Evolutionary conservation across 2,329 filamentous ascomycete genomes (phyloP).

Genomic region (Bipolaris gigantea): DNA sequence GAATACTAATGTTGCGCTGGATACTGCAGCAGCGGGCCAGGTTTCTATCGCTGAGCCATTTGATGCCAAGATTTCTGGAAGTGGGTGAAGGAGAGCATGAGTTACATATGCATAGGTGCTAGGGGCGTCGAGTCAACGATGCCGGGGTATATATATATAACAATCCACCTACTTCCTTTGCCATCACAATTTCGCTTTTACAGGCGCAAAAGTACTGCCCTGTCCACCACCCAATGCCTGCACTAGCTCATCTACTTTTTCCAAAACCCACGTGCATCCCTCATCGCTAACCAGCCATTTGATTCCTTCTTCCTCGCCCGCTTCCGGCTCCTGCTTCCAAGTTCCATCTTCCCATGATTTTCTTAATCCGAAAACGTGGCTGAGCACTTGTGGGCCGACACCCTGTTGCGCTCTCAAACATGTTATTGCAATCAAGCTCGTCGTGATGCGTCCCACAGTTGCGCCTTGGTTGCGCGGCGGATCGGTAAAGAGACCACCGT

Average conservation of each 20-base stretch:
- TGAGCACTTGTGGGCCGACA: slow-evolving; percentile 78
- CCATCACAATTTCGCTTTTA: slow-evolving; percentile 30
- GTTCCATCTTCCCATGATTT: slow-evolving; percentile 73
- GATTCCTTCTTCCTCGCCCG: slow-evolving; percentile 56
- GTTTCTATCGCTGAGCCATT: slow-evolving; percentile 41
- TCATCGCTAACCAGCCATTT: slow-evolving; percentile 67
- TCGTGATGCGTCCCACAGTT: slow-evolving; percentile 69
- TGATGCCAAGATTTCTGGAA: slow-evolving; percentile 33
- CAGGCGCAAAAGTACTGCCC: slow-evolving; percentile 36
- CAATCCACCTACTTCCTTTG: neutral
- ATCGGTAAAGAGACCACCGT: slow-evolving; percentile 72
- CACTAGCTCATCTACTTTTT: slow-evolving; percentile 64
- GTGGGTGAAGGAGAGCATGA: neutral
- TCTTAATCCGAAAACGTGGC: slow-evolving; percentile 77
- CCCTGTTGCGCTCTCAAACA: slow-evolving; percentile 78
- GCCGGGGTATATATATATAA: slow-evolving; percentile 1
- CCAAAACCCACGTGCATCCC: slow-evolving; percentile 65
- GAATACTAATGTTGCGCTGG: slow-evolving; percentile 56
- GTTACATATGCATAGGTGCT: neutral
- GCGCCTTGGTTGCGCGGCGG: slow-evolving; percentile 55
- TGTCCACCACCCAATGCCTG: slow-evolving; percentile 33
- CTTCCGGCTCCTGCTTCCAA: slow-evolving; percentile 52
- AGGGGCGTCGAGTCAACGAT: neutral
- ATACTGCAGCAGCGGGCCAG: slow-evolving; percentile 53
- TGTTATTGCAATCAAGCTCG: slow-evolving; percentile 71